Percentiles rank a stretch among this genome's conserved stretches.
Evolutionary conservation across 2,329 filamentous ascomycete genomes (phyloP).

Genomic region (Fusarium foetens): DNA sequence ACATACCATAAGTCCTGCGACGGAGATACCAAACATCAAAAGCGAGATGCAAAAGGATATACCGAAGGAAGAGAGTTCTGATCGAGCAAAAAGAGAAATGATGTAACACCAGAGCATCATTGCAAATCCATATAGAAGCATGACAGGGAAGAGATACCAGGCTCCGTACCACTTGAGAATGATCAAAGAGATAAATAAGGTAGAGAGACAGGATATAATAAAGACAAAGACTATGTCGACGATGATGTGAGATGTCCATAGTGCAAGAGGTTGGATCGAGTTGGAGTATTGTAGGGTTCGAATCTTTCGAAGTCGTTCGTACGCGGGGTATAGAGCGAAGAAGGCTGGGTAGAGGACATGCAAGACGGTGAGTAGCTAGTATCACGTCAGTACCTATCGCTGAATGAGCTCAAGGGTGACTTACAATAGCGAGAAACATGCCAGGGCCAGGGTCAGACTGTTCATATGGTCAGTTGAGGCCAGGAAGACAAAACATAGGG

Average conservation of each 20-base stretch:
- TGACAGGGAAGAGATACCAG: background rate
- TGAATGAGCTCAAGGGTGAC: background rate
- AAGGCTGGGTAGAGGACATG: slow-evolving; percentile 9
- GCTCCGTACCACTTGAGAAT: background rate
- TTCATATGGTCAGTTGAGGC: background rate
- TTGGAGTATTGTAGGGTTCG: slow-evolving; percentile 22
- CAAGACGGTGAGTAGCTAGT: slow-evolving; percentile 2
- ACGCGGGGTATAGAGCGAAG: slow-evolving; percentile 8
- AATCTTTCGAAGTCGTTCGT: slow-evolving; percentile 10
- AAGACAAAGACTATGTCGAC: slow-evolving; percentile 6
- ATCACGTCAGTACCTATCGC: too few species aligned
- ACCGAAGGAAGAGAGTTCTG: background rate
- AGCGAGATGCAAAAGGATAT: background rate
- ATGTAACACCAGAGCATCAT: slow-evolving; percentile 3
- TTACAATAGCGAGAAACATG: background rate
- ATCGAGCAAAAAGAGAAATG: background rate
- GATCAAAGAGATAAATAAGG: background rate
- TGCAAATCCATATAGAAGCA: background rate
- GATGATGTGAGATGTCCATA: slow-evolving; percentile 1
- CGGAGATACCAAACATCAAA: background rate
- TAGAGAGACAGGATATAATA: background rate
- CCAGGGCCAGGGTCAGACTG: background rate
- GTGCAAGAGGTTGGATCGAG: background rate
- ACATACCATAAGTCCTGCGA: background rate
- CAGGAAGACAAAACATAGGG: rapidly evolving